These are phyloP conservation scores for Pseudonitzschia multistriata DNA, from an alignment of 108 stramenopile species.

Conservation along the genomic window DNA sequence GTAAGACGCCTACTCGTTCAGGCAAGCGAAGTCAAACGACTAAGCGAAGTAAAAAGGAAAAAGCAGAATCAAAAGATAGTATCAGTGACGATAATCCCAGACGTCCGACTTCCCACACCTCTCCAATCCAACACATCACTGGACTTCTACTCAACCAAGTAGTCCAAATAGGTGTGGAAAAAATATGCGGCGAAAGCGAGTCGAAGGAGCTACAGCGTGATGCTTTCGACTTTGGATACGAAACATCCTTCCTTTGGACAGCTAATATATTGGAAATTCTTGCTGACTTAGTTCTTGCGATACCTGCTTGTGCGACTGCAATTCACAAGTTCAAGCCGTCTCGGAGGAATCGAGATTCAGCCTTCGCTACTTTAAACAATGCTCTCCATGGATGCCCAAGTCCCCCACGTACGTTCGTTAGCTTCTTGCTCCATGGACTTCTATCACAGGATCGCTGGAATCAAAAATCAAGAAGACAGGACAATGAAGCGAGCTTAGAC, in stretches of 20 bases:
- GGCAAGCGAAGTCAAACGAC: constrained; percentile 21
- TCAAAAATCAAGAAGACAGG: neutral
- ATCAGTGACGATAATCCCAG: constrained; percentile 20
- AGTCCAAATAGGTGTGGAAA: constrained; percentile 4
- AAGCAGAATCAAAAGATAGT: constrained; percentile 34
- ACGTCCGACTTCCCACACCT: neutral
- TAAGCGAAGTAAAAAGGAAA: constrained; percentile 30
- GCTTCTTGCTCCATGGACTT: constrained; percentile 81
- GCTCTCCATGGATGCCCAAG: constrained; percentile 68
- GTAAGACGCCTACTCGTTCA: constrained; percentile 48
- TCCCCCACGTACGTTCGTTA: constrained; percentile 79
- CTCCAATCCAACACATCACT: constrained; percentile 5
- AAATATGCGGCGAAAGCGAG: neutral
- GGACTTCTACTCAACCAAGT: constrained; percentile 7
- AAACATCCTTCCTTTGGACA: constrained; percentile 57
- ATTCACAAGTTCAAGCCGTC: constrained; percentile 73
- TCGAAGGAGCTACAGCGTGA: neutral
- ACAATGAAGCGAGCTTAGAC: constrained; percentile 2
- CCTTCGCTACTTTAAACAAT: constrained; percentile 40
- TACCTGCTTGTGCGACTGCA: constrained; percentile 88
- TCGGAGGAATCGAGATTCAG: constrained; percentile 16
- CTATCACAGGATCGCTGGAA: constrained; percentile 72
- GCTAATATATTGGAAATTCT: constrained; percentile 76
- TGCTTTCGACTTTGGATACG: constrained; percentile 28
- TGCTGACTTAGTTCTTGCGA: constrained; percentile 82